phyloP scores from a whole-genome alignment of 768 basidiomycete species.

The Mycena vitilis region DNA sequence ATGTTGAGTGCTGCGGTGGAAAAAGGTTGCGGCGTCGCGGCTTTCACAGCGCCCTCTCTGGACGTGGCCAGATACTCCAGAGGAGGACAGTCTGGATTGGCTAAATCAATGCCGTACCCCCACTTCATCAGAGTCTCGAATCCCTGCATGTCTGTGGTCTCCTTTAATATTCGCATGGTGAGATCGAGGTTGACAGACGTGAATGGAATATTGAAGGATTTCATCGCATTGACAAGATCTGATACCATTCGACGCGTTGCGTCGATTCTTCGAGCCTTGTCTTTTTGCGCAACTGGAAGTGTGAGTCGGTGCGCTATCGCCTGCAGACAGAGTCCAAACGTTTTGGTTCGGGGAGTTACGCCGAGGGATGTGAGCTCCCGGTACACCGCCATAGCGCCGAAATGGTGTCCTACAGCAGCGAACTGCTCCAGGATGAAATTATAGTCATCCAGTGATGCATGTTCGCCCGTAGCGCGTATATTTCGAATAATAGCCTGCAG shows the following conservation, averaged over 20 bases:
- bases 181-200: slow-evolving; percentile 75
- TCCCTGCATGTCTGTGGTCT: slow-evolving; percentile 64
- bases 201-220: slow-evolving; percentile 55
- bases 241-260: slow-evolving; percentile 62
- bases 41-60: slow-evolving; percentile 4
- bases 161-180: slow-evolving; percentile 74
- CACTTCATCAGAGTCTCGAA: slow-evolving; percentile 72
- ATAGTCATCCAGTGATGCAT: slow-evolving; percentile 73
- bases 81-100: slow-evolving; percentile 76
- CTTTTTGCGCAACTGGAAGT: slow-evolving; percentile 60
- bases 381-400: slow-evolving; percentile 70
- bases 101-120: slow-evolving; percentile 82
- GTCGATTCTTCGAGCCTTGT: slow-evolving; percentile 49
- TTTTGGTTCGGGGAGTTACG: slow-evolving; percentile 61
- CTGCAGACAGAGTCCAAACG: slow-evolving; percentile 74
- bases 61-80: slow-evolving; percentile 53
- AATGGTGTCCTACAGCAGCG: slow-evolving; percentile 77
- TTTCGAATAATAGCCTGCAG: slow-evolving; percentile 76
- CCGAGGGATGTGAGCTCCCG: slow-evolving; percentile 63
- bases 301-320: slow-evolving; percentile 76
- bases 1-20: slow-evolving; percentile 79
- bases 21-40: slow-evolving; percentile 56
- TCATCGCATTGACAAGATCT: slow-evolving; percentile 71
- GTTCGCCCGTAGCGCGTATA: slow-evolving; percentile 66
- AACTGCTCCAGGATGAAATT: slow-evolving; percentile 81